Conservation (phyloP, 2,329 filamentous ascomycete genomes). For the Camptophora hylomeconis region DNA sequence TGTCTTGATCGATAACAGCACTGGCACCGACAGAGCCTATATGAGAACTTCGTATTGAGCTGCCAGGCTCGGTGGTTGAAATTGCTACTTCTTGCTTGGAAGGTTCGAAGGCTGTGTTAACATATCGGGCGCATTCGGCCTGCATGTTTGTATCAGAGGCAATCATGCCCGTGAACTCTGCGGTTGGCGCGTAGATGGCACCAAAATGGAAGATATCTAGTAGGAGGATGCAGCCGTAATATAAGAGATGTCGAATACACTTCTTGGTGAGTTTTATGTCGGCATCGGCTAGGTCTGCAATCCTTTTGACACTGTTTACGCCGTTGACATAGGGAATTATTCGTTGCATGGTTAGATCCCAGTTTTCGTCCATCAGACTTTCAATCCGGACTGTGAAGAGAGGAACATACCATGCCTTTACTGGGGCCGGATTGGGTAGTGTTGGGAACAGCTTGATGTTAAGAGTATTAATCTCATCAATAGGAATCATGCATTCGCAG, state of each 20-base stretch:
- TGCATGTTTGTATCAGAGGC: constrained; percentile 64
- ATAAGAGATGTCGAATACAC: constrained; percentile 77
- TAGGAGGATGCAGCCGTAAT: constrained; percentile 81
- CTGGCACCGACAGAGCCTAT: constrained; percentile 12
- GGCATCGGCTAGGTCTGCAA: constrained; percentile 73
- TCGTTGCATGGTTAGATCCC: constrained; percentile 40
- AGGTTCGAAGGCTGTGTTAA: constrained; percentile 43
- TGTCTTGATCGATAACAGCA: constrained; percentile 18
- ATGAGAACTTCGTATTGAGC: constrained; percentile 10
- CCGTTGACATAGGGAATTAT: constrained; percentile 83
- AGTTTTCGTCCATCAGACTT: constrained; percentile 40
- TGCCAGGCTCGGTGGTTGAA: constrained; percentile 4
- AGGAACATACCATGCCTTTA: constrained; percentile 84
- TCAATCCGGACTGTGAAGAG: constrained; percentile 50
- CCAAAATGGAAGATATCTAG: constrained; percentile 93
- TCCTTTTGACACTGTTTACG: constrained; percentile 75
- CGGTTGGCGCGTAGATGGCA: constrained; percentile 75
- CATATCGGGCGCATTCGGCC: constrained; percentile 78
- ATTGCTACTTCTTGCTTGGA: constrained; percentile 16
- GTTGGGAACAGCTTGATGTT: constrained; percentile 93
- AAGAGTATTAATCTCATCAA: constrained; percentile 90
- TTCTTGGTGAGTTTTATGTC: constrained; percentile 76
- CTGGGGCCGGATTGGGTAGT: constrained; percentile 59
- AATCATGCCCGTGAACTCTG: constrained; percentile 62
- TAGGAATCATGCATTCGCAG: constrained; percentile 95